A percentile compares a stretch with the other conserved stretches of the same genome.
phyloP scores from a whole-genome alignment of 805 yeast genomes.

The Cyberlindnera maclurae region DNA sequence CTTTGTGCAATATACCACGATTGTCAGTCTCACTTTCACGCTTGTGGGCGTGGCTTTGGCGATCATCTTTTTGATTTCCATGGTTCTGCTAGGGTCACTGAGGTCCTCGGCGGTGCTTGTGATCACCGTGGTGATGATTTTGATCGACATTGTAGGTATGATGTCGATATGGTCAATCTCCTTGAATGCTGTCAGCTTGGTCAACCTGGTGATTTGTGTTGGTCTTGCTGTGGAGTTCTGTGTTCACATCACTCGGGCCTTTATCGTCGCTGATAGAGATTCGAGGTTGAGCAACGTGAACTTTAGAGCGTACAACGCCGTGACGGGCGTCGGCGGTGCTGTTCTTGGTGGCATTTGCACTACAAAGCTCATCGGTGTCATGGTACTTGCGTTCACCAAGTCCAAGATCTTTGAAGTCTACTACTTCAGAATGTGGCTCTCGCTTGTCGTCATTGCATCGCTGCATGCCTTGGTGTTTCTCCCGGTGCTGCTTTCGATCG shows the following conservation, averaged over 20 bases:
- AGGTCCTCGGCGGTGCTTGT: conserved; percentile 51
- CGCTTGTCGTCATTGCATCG: conserved; percentile 69
- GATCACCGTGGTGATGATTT: conserved; percentile 52
- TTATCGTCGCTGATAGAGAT: conserved; percentile 32
- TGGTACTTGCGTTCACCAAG: conserved; percentile 77
- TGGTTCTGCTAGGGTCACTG: conserved; percentile 59
- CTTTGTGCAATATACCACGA: conserved; percentile 78
- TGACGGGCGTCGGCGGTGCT: conserved; percentile 79
- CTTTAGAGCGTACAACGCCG: conserved; percentile 44
- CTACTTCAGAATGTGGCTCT: conserved; percentile 92
- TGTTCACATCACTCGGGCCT: conserved; percentile 78
- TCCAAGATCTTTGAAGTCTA: conserved; percentile 87
- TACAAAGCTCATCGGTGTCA: conserved; percentile 84
- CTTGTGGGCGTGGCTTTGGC: conserved; percentile 46
- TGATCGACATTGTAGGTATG: conserved; percentile 71
- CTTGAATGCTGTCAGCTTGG: conserved; percentile 83
- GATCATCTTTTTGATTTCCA: conserved; percentile 45
- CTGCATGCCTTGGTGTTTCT: conserved; percentile 71
- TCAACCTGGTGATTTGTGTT: conserved; percentile 83
- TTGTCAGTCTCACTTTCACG: conserved; percentile 49
- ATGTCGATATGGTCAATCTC: conserved; percentile 72
- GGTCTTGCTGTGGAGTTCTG: conserved; percentile 95
- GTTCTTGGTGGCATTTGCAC: conserved; percentile 86
- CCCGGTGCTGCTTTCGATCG: conserved; percentile 62
- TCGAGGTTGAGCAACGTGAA: conserved; percentile 25